phyloP scores from a whole-genome alignment of 2,329 filamentous ascomycete genomes.

The Aureobasidium melanogenum region DNA sequence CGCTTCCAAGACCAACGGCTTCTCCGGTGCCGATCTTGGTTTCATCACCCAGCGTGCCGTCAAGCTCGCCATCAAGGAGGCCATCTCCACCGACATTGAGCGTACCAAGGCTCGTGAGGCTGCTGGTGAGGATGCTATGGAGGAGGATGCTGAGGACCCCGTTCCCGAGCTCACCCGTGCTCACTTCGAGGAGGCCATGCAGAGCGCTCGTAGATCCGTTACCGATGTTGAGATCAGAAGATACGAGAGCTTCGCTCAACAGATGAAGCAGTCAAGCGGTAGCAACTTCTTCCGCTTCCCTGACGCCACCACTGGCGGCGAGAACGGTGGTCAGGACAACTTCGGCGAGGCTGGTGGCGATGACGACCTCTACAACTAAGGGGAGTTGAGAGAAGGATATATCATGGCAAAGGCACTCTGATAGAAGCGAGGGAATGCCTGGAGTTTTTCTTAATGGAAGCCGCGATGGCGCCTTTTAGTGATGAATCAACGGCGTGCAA shows the following conservation, averaged over 20 bases:
- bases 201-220: constrained; percentile 84
- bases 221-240: constrained; percentile 94
- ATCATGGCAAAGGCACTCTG: not conserved
- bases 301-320: constrained; percentile 27
- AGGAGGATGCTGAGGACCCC: constrained; percentile 79
- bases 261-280: constrained; percentile 96
- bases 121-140: constrained; percentile 71
- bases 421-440: constrained; percentile 1
- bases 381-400: not conserved
- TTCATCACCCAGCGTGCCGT: constrained; percentile 98
- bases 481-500: constrained; percentile 8
- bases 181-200: constrained; percentile 99
- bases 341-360: constrained; percentile 38
- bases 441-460: not conserved
- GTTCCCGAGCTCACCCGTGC: constrained; percentile 92
- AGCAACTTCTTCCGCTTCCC: constrained; percentile 93
- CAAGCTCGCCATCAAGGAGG: constrained; percentile 98
- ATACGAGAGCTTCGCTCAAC: constrained; percentile 97
- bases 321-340: constrained; percentile 11
- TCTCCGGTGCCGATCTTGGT: constrained; percentile 98
- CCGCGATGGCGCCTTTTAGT: not conserved
- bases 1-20: constrained; percentile 93
- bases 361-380: constrained; percentile 91
- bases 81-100: constrained; percentile 82
- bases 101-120: constrained; percentile 83